Conservation (phyloP, 2,329 filamentous ascomycete genomes). For the Fusarium concolor region DNA sequence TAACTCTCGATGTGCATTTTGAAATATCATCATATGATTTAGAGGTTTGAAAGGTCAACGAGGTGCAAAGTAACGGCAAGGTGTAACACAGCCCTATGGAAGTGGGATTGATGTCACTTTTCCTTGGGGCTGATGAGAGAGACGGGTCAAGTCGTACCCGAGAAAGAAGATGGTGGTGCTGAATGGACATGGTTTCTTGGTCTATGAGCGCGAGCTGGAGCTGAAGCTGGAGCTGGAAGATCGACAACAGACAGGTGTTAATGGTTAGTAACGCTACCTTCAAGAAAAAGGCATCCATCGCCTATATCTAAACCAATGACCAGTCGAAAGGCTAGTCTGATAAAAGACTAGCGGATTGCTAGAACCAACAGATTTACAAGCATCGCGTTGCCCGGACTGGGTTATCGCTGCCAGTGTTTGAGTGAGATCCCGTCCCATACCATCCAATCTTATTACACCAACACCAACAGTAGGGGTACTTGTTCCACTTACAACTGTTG, state of each 20-base stretch:
- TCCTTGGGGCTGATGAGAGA: background rate
- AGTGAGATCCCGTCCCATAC: background rate
- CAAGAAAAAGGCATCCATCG: conserved; percentile 17
- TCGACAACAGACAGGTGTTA: background rate
- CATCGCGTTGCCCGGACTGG: conserved; percentile 11
- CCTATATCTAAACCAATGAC: background rate
- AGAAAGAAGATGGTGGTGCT: background rate
- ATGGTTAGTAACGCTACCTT: background rate
- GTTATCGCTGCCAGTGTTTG: background rate
- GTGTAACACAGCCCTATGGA: background rate
- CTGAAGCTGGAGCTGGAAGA: background rate
- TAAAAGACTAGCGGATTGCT: background rate
- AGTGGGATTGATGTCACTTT: background rate
- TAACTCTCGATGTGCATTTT: background rate
- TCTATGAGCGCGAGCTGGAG: background rate
- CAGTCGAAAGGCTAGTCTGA: background rate
- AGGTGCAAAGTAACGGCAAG: background rate
- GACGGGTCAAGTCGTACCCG: background rate
- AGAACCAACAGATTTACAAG: conserved; percentile 32
- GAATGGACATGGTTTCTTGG: background rate
- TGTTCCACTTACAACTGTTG: background rate
- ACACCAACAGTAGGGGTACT: background rate
- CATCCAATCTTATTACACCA: background rate
- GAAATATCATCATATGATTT: background rate
- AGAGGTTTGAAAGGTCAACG: background rate